Evolutionary conservation across 352 stramenopile species (phyloP).

Genomic region (Elongisporangium undulatum): DNA sequence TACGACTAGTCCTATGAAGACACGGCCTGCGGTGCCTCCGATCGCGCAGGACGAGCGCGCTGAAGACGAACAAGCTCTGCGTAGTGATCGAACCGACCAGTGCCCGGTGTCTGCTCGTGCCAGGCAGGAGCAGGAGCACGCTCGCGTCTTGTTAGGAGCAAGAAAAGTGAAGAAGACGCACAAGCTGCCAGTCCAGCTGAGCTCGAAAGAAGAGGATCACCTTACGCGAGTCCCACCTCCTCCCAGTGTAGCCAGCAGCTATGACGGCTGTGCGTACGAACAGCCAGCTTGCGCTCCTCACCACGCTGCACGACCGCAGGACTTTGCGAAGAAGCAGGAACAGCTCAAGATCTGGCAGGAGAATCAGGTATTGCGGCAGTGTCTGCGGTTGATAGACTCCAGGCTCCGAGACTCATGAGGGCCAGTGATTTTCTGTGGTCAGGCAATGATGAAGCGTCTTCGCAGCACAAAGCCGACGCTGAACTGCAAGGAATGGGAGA

Average conservation of each 20-base stretch:
- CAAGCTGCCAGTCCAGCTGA: neutral
- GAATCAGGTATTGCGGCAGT: constrained; percentile 41
- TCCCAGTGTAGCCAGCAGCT: neutral
- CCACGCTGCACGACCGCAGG: constrained; percentile 7
- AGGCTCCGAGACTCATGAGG: neutral
- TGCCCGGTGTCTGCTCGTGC: neutral
- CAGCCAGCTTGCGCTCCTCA: neutral
- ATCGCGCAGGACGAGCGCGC: neutral
- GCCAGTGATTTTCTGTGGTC: neutral
- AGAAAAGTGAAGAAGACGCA: neutral
- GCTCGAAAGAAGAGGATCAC: neutral
- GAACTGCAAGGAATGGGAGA: constrained; percentile 64
- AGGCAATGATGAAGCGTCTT: constrained; percentile 56
- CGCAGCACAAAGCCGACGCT: constrained; percentile 61
- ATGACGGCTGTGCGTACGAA: neutral
- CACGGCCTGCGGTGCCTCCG: constrained; percentile 9
- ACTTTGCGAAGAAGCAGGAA: constrained; percentile 67
- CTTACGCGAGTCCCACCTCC: neutral
- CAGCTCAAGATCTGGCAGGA: constrained; percentile 70
- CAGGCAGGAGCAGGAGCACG: neutral
- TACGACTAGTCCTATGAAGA: constrained; percentile 43
- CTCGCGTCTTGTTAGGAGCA: neutral
- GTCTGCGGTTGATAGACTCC: neutral
- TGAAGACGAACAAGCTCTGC: neutral
- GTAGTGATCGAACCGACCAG: neutral